Evolutionary conservation across 23 red algal genomes (phyloP).

Genomic region (Gracilaria vermiculophylla): DNA sequence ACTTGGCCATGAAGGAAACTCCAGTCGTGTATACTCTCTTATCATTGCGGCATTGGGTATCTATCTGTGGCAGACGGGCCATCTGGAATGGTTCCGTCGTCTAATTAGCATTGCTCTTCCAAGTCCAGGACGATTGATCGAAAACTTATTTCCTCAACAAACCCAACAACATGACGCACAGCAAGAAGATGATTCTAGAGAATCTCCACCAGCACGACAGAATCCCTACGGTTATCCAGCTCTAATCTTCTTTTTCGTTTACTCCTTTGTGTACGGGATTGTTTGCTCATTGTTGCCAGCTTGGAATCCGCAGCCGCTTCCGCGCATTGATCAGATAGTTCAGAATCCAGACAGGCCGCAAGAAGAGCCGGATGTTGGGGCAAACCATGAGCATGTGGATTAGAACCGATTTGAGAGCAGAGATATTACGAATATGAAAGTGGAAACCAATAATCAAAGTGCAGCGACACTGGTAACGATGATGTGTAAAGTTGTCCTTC

Average conservation of each 20-base stretch:
- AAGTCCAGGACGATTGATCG: constrained; percentile 20
- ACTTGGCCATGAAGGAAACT: constrained; percentile 68
- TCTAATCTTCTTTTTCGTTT: constrained; percentile 43
- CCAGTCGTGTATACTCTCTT: constrained; percentile 49
- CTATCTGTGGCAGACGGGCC: constrained; percentile 80
- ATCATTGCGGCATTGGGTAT: constrained; percentile 46
- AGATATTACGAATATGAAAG: no score
- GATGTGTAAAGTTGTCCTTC: no score
- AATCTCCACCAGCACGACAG: background rate
- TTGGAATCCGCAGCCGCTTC: constrained; percentile 53
- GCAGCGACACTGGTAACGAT: no score
- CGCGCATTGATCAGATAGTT: constrained; percentile 29
- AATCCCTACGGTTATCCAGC: constrained; percentile 13
- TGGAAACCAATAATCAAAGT: no score
- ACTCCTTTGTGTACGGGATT: constrained; percentile 77
- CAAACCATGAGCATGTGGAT: constrained; percentile 15
- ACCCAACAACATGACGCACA: background rate
- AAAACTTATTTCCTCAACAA: constrained; percentile 43
- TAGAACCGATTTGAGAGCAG: no score
- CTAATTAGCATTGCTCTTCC: constrained; percentile 12
- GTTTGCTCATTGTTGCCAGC: constrained; percentile 69
- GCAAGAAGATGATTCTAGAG: background rate
- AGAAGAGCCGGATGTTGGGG: background rate
- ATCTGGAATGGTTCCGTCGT: constrained; percentile 47
- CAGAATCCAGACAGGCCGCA: constrained; percentile 5